These are phyloP conservation scores for Fomitopsis serialis DNA, from an alignment of 768 basidiomycete genomes.

Conservation along the genomic window DNA sequence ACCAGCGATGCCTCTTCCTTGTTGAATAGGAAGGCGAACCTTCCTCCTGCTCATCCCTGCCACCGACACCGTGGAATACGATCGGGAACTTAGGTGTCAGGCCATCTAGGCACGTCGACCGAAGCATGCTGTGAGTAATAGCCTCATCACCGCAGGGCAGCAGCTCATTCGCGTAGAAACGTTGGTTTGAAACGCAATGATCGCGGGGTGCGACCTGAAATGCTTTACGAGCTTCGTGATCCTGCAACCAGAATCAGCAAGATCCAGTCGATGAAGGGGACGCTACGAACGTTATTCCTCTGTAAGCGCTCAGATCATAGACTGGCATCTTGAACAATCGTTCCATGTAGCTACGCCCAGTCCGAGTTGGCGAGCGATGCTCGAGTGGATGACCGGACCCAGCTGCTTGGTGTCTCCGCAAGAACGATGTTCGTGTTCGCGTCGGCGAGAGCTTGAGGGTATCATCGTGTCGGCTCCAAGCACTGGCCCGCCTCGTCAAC, in stretches of 20 bases:
- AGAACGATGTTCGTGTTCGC: constrained; percentile 29
- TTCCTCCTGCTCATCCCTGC: constrained; percentile 29
- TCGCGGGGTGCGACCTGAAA: constrained; percentile 50
- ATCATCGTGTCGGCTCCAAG: constrained; percentile 56
- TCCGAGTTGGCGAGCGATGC: constrained; percentile 19
- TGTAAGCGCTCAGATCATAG: constrained; percentile 20
- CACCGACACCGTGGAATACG: constrained; percentile 29
- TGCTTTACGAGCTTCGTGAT: constrained; percentile 39
- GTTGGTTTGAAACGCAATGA: constrained; percentile 51
- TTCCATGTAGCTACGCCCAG: constrained; percentile 20
- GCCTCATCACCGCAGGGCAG: constrained; percentile 21
- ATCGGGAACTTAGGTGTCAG: constrained; percentile 27
- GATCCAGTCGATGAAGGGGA: neutral
- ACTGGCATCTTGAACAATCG: constrained; percentile 24
- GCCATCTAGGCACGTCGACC: constrained; percentile 23
- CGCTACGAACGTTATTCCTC: constrained; percentile 24
- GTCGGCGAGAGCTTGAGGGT: constrained; percentile 27
- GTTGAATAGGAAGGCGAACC: constrained; percentile 36
- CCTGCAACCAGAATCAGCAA: constrained; percentile 1
- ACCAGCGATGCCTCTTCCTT: constrained; percentile 30
- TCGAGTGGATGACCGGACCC: constrained; percentile 30
- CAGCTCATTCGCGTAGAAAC: constrained; percentile 33
- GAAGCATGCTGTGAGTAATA: constrained; percentile 21
- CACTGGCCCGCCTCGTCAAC: constrained; percentile 64
- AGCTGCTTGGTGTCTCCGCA: constrained; percentile 31